phyloP scores from a whole-genome alignment of 2,329 filamentous ascomycete genomes.

The Venturia oleaginea region DNA sequence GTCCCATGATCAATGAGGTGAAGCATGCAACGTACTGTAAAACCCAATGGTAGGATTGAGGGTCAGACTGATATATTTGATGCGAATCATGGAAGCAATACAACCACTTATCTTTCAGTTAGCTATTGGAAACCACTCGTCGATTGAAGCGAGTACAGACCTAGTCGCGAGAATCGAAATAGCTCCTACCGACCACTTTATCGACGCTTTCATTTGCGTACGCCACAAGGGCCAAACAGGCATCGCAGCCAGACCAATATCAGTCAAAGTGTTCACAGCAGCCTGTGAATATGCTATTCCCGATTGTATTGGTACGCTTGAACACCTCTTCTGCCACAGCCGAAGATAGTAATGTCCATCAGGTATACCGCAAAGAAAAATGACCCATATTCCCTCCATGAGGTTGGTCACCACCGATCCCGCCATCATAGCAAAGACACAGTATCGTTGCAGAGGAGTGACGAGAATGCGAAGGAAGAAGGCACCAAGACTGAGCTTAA shows the following conservation, averaged over 20 bases:
- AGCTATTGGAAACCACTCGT: background rate
- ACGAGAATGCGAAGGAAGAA: slow-evolving; percentile 37
- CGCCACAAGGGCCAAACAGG: slow-evolving; percentile 33
- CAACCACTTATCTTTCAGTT: background rate
- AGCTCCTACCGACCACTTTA: slow-evolving; percentile 32
- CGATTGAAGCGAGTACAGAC: background rate
- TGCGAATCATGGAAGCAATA: slow-evolving; percentile 11
- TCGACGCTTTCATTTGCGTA: slow-evolving; percentile 31
- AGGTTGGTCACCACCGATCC: slow-evolving; percentile 26
- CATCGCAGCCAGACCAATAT: slow-evolving; percentile 28
- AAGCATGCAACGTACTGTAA: background rate
- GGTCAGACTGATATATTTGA: slow-evolving; percentile 1
- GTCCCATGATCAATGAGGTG: background rate
- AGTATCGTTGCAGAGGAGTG: slow-evolving; percentile 27
- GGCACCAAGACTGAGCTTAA: slow-evolving; percentile 37
- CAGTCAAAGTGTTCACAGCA: slow-evolving; percentile 28
- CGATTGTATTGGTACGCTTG: background rate
- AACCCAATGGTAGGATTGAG: background rate
- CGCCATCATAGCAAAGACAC: slow-evolving; percentile 21
- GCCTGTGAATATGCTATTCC: slow-evolving; percentile 16
- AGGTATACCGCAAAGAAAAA: slow-evolving; percentile 26
- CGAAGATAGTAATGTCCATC: background rate
- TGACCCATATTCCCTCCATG: slow-evolving; percentile 22
- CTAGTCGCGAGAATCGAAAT: slow-evolving; percentile 33
- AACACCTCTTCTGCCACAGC: background rate